Base-by-base conservation (phyloP, 768 basidiomycete genomes). In the Sistotremastrum suecicum region DNA sequence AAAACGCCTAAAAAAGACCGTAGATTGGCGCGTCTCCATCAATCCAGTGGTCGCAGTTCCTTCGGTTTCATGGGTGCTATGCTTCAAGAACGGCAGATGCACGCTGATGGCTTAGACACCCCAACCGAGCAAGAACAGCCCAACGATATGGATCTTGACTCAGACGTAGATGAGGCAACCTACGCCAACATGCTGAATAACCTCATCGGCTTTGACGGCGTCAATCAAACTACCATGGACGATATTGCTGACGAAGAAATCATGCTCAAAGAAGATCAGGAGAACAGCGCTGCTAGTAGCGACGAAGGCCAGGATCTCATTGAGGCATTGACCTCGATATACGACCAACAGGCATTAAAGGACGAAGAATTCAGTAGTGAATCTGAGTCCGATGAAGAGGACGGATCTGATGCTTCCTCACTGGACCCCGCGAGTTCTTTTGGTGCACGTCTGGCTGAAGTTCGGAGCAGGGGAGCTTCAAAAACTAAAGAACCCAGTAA, bases 121-220 rank as follows among this genome's bases (percentile, higher is more conserved):
- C 51, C 42, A 28, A 51, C 54, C n/a, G 54, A 41, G 28, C 65
- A 71, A 53, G 60, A 67, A 3, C 63, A 64, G 45, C 62, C 65
- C 59, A 63, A 65, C n/a, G 69, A 77, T 51, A 86, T 85, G 83
- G 70, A 74, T 2, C 57, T 85, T 12, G 83, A 86, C 49, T 61
- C 65, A 0, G 80, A 83, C 28, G 43, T 78, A 37, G 67, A 68
- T 6, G 37, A 69, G 7, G 65, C 12, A 39, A 39, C 29, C 38
- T 7, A 70, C 51, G 37, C 65, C 39, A 56, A 59, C 3, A 74
- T 73, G 20, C 73, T 83, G 78, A 57, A 60, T 48, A 55, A 60
- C 9, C 83, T 83, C 48, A 69, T 74, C 66, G 60, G 72, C 47
- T 67, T 51, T 5, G 58, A 67, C 20, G 76, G 73, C 5, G 69